phyloP scores from a whole-genome alignment of 331 rosid genomes.

The Malus hybrid region DNA sequence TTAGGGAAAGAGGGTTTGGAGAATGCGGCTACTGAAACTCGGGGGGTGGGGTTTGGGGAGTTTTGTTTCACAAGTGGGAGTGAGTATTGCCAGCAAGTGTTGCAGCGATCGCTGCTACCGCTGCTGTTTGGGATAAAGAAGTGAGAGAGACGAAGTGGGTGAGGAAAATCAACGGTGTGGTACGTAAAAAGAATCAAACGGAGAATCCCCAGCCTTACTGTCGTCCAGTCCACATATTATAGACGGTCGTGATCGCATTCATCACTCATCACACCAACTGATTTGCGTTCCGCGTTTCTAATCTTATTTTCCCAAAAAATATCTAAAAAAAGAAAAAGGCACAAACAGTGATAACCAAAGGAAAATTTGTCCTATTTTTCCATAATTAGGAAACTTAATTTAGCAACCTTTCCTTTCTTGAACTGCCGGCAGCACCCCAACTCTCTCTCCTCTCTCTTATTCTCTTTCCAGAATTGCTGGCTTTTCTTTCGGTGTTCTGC shows the following conservation, averaged over 20 bases:
- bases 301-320: background rate
- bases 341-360: background rate
- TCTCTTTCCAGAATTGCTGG: background rate
- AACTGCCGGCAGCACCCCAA: background rate
- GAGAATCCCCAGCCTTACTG: too few species aligned
- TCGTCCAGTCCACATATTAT: background rate
- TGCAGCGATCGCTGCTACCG: too few species aligned
- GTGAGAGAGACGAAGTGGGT: too few species aligned
- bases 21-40: too few species aligned
- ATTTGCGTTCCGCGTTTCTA: background rate
- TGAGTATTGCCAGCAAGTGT: too few species aligned
- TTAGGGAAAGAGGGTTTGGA: too few species aligned
- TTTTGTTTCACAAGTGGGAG: too few species aligned
- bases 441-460: background rate
- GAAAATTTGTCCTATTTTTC: background rate
- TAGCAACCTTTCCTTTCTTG: background rate
- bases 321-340: background rate
- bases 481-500: background rate
- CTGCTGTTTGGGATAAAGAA: too few species aligned
- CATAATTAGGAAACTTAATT: background rate
- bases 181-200: too few species aligned
- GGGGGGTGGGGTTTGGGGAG: too few species aligned
- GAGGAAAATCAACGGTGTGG: too few species aligned
- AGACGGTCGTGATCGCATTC: background rate
- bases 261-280: background rate